Evolutionary conservation across 148 eudicot species (phyloP).

Genomic region (Dianthus caryophyllus): DNA sequence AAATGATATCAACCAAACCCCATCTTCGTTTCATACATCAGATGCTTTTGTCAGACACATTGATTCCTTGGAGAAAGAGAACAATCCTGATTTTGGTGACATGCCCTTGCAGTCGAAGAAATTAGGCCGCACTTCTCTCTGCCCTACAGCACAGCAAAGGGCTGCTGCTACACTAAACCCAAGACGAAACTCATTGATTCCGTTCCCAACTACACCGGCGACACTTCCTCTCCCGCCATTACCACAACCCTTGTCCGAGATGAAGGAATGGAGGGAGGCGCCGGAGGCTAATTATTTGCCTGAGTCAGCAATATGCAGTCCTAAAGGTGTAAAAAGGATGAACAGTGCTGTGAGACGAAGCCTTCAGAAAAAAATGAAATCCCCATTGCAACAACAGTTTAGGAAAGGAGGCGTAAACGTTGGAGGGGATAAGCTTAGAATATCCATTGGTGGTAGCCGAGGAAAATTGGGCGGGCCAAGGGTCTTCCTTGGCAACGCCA

Average conservation of each 20-base stretch:
- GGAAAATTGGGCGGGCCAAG: constrained; percentile 61
- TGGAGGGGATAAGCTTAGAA: constrained; percentile 71
- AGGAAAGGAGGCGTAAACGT: constrained; percentile 61
- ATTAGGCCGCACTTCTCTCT: constrained; percentile 64
- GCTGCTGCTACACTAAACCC: constrained; percentile 39
- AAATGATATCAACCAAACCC: constrained; percentile 33
- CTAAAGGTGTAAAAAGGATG: constrained; percentile 47
- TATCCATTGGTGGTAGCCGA: constrained; percentile 75
- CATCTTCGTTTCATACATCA: constrained; percentile 22
- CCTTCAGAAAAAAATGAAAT: constrained; percentile 61
- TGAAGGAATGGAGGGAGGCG: constrained; percentile 32
- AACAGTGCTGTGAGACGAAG: constrained; percentile 56
- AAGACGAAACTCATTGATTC: constrained; percentile 70
- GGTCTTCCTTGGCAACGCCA: constrained; percentile 43
- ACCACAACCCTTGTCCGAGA: constrained; percentile 38
- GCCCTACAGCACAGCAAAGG: constrained; percentile 43
- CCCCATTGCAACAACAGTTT: constrained; percentile 55
- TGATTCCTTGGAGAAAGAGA: constrained; percentile 62
- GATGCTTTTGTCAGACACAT: constrained; percentile 27
- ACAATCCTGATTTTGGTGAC: constrained; percentile 48
- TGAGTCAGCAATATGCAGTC: constrained; percentile 45
- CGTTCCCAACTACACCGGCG: constrained; percentile 45
- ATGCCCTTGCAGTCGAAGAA: constrained; percentile 42
- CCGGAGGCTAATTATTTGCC: constrained; percentile 26
- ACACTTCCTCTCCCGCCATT: constrained; percentile 37